phyloP scores from a whole-genome alignment of 805 yeast species.

The Candida incommunis region DNA sequence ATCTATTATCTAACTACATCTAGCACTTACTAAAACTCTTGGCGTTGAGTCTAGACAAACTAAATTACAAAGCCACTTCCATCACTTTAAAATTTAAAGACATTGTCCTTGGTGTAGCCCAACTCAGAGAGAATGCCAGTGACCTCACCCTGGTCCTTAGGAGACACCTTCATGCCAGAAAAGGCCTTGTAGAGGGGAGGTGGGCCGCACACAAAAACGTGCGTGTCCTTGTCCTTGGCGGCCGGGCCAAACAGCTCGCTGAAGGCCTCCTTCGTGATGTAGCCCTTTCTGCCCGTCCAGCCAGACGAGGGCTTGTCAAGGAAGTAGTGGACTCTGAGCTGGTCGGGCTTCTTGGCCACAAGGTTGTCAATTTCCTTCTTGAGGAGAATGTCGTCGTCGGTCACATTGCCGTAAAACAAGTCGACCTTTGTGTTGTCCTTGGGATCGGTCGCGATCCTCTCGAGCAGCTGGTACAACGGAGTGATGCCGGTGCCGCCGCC shows the following conservation, averaged over 20 bases:
- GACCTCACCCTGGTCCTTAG: conserved; percentile 90
- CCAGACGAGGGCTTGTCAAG: conserved; percentile 37
- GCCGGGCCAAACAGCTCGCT: not conserved
- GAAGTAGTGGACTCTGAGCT: conserved; percentile 65
- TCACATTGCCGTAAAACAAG: conserved; percentile 61
- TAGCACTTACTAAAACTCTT: no score
- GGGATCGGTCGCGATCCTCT: conserved; percentile 60
- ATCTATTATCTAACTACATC: no score
- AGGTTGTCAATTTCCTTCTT: conserved; percentile 57
- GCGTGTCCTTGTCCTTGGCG: conserved; percentile 49
- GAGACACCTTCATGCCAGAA: conserved; percentile 73
- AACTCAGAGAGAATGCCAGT: conserved; percentile 77
- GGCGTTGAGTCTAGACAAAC: no score
- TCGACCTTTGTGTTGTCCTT: conserved; percentile 75
- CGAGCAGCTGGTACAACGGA: conserved; percentile 75
- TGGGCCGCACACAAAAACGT: conserved; percentile 85
- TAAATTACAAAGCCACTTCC: no score
- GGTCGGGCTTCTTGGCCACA: conserved; percentile 56
- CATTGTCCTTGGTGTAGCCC: conserved; percentile 77
- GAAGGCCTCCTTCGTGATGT: conserved; percentile 43
- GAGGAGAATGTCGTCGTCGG: conserved; percentile 61
- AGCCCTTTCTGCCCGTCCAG: conserved; percentile 55
- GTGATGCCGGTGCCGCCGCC: conserved; percentile 97
- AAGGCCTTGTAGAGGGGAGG: conserved; percentile 74
- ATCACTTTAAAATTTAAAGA: conserved; percentile 58